These are phyloP conservation scores for Acorus calamus DNA, from an alignment of 106 monocot genomes.

Conservation along the genomic window DNA sequence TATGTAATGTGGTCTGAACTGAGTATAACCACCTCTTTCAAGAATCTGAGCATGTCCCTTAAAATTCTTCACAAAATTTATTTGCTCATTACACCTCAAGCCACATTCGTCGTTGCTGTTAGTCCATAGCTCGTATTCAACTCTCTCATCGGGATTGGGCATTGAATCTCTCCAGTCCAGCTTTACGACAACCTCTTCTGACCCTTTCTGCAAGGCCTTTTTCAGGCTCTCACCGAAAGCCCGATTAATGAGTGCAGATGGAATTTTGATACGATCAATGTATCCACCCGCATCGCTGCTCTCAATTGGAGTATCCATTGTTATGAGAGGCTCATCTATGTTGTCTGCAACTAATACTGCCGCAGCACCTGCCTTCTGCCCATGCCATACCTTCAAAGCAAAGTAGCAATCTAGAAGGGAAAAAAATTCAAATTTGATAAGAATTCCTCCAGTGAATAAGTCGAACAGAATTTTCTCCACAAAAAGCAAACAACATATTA, in stretches of 20 bases:
- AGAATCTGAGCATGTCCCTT: too few relatives aligned
- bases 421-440: neutral
- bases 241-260: conserved; percentile 13
- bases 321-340: conserved; percentile 18
- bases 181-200: conserved; percentile 15
- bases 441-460: too few relatives aligned
- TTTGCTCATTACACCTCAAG: conserved; percentile 17
- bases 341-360: conserved; percentile 20
- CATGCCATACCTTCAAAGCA: conserved; percentile 22
- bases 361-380: conserved; percentile 14
- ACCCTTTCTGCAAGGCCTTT: conserved; percentile 4
- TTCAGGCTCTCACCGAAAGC: conserved; percentile 13
- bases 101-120: conserved; percentile 33
- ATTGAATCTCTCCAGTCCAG: conserved; percentile 27
- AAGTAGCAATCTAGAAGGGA: conserved; percentile 15
- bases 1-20: too few relatives aligned
- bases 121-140: conserved; percentile 27
- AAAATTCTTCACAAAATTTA: neutral
- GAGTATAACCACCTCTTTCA: too few relatives aligned
- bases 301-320: conserved; percentile 20
- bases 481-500: too few relatives aligned
- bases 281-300: conserved; percentile 6
- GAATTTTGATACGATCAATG: conserved; percentile 10
- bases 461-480: too few relatives aligned
- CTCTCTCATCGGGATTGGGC: conserved; percentile 27